Evolutionary conservation across 768 basidiomycete genomes (phyloP).

Genomic region (Artomyces pyxidatus): DNA sequence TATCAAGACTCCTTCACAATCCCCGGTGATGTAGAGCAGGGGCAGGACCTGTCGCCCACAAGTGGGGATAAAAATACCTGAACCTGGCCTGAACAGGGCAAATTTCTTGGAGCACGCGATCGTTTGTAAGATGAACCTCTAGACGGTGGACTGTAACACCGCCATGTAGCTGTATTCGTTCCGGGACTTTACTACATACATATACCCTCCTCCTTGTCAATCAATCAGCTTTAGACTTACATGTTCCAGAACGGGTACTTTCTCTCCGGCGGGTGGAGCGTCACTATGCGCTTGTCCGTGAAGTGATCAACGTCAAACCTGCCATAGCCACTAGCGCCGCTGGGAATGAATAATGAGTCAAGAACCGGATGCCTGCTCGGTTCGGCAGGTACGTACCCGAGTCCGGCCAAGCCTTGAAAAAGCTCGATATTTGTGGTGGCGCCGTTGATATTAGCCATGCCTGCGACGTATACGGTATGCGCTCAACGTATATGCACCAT

Average conservation of each 20-base stretch:
- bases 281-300: constrained; percentile 36
- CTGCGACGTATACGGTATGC: constrained; percentile 21
- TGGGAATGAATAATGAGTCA: constrained; percentile 5
- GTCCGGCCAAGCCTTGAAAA: constrained; percentile 29
- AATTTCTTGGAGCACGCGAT: too few species aligned
- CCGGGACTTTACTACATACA: too few species aligned
- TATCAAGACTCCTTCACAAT: too few species aligned
- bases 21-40: too few species aligned
- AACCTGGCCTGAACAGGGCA: too few species aligned
- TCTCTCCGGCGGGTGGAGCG: constrained; percentile 31
- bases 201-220: too few species aligned
- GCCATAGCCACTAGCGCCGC: constrained; percentile 38
- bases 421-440: constrained; percentile 40
- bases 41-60: too few species aligned
- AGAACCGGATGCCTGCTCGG: background rate
- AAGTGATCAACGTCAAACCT: constrained; percentile 44
- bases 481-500: background rate
- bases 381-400: constrained; percentile 32
- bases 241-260: background rate
- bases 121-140: too few species aligned
- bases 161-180: too few species aligned
- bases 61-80: too few species aligned
- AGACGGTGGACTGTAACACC: too few species aligned
- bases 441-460: constrained; percentile 49
- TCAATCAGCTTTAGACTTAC: background rate